Evolutionary conservation across 2,329 filamentous ascomycete genomes (phyloP).

Genomic region (Fusarium pininemorale): DNA sequence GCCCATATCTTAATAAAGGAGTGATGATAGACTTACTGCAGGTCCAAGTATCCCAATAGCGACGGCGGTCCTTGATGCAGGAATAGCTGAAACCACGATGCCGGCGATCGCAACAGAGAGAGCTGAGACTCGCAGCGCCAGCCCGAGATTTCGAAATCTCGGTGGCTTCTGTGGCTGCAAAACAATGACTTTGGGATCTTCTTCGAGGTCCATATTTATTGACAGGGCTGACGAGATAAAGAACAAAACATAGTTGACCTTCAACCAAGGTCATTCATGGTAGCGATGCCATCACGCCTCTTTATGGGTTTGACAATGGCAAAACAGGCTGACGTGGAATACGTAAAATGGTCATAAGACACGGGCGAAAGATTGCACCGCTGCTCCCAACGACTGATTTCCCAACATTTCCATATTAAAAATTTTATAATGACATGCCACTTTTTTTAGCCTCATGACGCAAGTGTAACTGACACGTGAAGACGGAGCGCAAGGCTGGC

Average conservation of each 20-base stretch:
- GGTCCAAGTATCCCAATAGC: background rate
- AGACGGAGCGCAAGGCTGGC: background rate
- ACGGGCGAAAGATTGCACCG: background rate
- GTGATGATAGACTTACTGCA: background rate
- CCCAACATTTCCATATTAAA: background rate
- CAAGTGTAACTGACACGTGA: background rate
- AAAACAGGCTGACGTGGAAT: background rate
- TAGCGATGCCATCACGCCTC: background rate
- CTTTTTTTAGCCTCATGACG: background rate
- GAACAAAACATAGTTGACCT: background rate
- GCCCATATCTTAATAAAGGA: background rate
- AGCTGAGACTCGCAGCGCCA: background rate
- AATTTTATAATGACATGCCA: background rate
- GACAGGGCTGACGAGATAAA: background rate
- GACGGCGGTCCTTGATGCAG: background rate
- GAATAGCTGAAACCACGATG: background rate
- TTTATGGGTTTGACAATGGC: background rate
- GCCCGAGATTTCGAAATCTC: background rate
- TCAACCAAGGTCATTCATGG: background rate
- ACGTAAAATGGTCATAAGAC: background rate
- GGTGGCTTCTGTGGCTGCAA: background rate
- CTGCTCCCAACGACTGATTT: background rate
- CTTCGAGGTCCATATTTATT: background rate
- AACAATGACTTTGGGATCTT: background rate
- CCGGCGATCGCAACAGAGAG: background rate